Evolutionary conservation across 2,329 filamentous ascomycete species (phyloP).

Genomic region (Helotiales sp.): DNA sequence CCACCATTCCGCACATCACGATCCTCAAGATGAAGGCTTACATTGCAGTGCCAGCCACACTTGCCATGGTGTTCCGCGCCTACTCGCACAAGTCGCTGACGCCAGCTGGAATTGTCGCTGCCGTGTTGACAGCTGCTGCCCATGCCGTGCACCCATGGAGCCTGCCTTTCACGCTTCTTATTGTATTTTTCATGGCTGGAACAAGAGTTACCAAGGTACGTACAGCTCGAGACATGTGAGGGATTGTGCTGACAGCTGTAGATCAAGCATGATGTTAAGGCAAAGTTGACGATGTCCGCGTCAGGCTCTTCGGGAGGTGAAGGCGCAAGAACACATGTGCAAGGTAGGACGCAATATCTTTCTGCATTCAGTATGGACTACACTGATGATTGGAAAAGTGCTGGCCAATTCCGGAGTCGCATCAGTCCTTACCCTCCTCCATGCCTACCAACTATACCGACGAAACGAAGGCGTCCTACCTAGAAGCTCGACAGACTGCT

Average conservation of each 20-base stretch:
- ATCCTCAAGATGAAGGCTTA: constrained; percentile 56
- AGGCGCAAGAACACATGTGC: constrained; percentile 80
- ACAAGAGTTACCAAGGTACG: constrained; percentile 81
- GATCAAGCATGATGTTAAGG: constrained; percentile 88
- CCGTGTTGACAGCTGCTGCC: constrained; percentile 72
- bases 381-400: constrained; percentile 51
- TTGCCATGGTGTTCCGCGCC: constrained; percentile 68
- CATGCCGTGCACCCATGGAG: constrained; percentile 95
- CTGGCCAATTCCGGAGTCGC: constrained; percentile 86
- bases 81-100: constrained; percentile 79
- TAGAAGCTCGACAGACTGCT: constrained; percentile 50
- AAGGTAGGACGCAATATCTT: constrained; percentile 56
- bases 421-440: constrained; percentile 64
- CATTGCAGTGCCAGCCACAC: constrained; percentile 62
- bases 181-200: constrained; percentile 85
- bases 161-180: constrained; percentile 83
- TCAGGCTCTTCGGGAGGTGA: constrained; percentile 77
- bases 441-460: constrained; percentile 62
- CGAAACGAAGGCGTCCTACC: constrained; percentile 45
- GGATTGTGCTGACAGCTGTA: constrained; percentile 46
- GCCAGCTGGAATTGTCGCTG: constrained; percentile 72
- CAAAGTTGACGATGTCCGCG: constrained; percentile 77
- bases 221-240: neutral
- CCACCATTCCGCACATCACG: neutral
- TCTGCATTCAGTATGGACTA: neutral